These are phyloP conservation scores for Teratosphaeria viscida DNA, from an alignment of 2,329 filamentous ascomycete genomes.

Conservation along the genomic window DNA sequence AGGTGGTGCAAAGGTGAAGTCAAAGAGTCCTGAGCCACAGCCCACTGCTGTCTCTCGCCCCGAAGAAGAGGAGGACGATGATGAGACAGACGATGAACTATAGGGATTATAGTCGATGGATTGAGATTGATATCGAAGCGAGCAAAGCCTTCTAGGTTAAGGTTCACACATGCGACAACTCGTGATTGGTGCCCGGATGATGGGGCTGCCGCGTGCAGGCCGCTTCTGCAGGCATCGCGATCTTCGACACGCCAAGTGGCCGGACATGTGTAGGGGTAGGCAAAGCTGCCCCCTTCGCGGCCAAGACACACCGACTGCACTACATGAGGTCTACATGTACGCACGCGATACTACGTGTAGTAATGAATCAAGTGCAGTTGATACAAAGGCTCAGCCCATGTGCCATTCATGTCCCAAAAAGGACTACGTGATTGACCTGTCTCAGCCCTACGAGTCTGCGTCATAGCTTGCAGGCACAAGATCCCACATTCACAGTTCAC, in stretches of 20 bases:
- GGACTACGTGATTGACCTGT: background rate
- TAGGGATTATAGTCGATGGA: background rate
- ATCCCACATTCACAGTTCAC: background rate
- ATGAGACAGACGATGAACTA: slow-evolving; percentile 5
- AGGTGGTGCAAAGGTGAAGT: background rate
- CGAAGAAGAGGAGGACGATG: slow-evolving; percentile 3
- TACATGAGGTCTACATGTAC: background rate
- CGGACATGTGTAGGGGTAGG: background rate
- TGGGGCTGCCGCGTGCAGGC: background rate
- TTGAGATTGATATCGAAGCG: background rate
- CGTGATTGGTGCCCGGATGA: background rate
- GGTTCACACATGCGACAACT: background rate
- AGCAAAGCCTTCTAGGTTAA: background rate
- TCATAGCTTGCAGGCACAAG: background rate
- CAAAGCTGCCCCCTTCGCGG: background rate
- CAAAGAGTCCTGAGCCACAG: background rate
- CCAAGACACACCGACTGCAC: background rate
- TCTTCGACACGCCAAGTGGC: background rate
- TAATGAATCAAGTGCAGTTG: background rate
- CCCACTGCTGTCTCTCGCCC: background rate
- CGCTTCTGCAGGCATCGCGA: background rate
- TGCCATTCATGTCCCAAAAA: background rate
- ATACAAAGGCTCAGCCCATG: background rate
- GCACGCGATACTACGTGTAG: no score
- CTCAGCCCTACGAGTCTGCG: background rate